Base-by-base conservation (phyloP, 2,329 filamentous ascomycete genomes). In the Pseudocercospora fijiensis region DNA sequence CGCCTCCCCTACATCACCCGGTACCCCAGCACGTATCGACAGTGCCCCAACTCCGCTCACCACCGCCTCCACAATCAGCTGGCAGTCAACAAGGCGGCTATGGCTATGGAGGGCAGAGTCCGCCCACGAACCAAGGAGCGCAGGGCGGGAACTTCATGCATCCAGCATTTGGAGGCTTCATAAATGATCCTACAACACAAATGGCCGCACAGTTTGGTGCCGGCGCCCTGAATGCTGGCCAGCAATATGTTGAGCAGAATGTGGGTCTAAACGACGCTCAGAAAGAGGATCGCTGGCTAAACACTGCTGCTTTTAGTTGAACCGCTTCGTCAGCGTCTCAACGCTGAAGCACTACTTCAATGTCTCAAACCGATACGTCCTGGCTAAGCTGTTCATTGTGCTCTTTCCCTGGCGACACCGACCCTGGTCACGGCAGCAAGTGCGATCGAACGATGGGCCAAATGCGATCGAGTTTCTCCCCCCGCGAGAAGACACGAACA, bases 311-410 rank as follows among this genome's bases (percentile, higher is more conserved):
- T 47, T 58, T 24, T 72, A 90, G 88, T 82, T 91, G 72, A 89
- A 88, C 72, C 86, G 88, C 78, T 97, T 94, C 80, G 88, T 99
- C 79, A 96, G 93, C 74, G 90, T 98, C 71, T 89, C 90, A 13
- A 91, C 92, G 18, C 85, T 99, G 51, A 99, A 99, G 79, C 95
- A 97, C 80, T 99, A 98, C 84, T 99, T 99, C 83, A 97, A 98
- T 80, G 95, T 99, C 68, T 96, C 93, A 70, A 99, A 99, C 83
- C 90, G 87, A 64, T 99, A 99, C 79, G 95, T 99, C 75, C 84
- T 96, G 75, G 92, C 89, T 80, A 99, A 99, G 80, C 85, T 99
- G 64, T 87, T 90, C 75, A 86, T 99, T 64, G 94, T 99, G 64
- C 88, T 99, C 65, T 96, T 98, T 78, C 95, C 95, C 60, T 99